Base-by-base conservation (phyloP, 768 basidiomycete species). In the Rossbeevera mucosa region DNA sequence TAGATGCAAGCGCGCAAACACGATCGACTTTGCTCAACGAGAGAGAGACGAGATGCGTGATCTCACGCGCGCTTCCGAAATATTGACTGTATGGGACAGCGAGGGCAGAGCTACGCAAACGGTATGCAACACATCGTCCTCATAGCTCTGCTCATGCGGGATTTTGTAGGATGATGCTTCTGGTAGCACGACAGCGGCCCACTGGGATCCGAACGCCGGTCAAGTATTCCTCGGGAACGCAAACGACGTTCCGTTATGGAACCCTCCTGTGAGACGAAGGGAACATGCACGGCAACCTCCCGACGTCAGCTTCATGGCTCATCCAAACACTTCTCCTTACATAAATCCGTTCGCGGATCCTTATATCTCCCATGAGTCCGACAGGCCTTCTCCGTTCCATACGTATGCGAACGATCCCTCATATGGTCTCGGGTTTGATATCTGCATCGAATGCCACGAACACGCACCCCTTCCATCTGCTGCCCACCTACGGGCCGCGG, bases 31-130 rank as follows among this genome's bases (percentile, higher is more conserved):
- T 67, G 83, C 88, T 13, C 79, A 83, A 62, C 77, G 90, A 29
- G 92, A 95, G 72, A 82, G 82, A 68, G 88, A 91, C 55, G 93
- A 94, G 73, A 94, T 94, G 90, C 75, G 87, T 12, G 87, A 89
- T 63, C 72, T 94, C 50, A 95, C 93, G 0, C 78, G 82, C 53
- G 88, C 91, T 7, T 85, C 81, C 20, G 88, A 91, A 71, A 91
- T 94, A 48, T 73, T 86, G 57, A 76, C 76, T 36, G 59, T 81
- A 0, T 71, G 71, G 58, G 45, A 44, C 2, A 53, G n/a, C 28
- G 54, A 58, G 6, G 56, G 56, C 30, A 51, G 6, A 29, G 54
- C 54, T 24, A 5, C 29, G 33, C 62, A 56, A 47, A 42, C 26
- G 28, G 59, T 62, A 47, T 16, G 58, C 21, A 18, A 40, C 28